Evolutionary conservation across 2,329 filamentous ascomycete genomes (phyloP), one percentile per base, ranked within the genome.

Genomic region (Colletotrichum lentis): DNA sequence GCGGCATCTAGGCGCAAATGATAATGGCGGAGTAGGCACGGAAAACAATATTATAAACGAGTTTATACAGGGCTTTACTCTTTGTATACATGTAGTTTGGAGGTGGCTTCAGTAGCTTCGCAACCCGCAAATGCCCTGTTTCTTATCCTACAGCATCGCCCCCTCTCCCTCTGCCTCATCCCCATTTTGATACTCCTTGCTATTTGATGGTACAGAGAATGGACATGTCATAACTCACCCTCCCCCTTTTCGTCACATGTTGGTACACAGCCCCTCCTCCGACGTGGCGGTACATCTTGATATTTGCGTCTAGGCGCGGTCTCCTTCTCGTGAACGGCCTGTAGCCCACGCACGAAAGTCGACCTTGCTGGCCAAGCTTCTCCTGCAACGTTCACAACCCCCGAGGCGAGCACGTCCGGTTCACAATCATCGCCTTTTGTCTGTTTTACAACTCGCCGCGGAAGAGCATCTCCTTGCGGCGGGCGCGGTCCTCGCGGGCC

Each of bases 401-500:
- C 2, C 7, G 31, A 35, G 31, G 8, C 31, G 31, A 35, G 31
- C 3, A 35, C 31, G 31, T 10, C 31, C 31, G 7, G 31, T 35
- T 35, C 8, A 35, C 31, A 8, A 7, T 35, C 31, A 35, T 35
- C 31, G 2, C 8, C 31, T 35, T 35, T 35, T 35, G 31, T 35
- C 31, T 8, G 31, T 16, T 52, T 75, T 80, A 87, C 74, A 88
- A 73, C 75, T 85, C 80, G 49, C 85, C 85, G 31, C 79, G 77
- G 70, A 84, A 82, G 59, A 88, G 73, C 81, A 88, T 80, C 47
- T 80, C 80, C 70, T 80, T 81, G 71, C 88, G 81, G 79, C 83
- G 85, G 73, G 79, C 74, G 71, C 84, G 79, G 50, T 90, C 88
- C 73, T 86, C 83, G 65, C 83, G 78, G 14, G 88, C 88, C 74